A percentile compares a stretch with the other conserved stretches of the same genome.
These are phyloP conservation scores for Imleria badia DNA, from an alignment of 768 basidiomycete genomes.

Conservation along the genomic window DNA sequence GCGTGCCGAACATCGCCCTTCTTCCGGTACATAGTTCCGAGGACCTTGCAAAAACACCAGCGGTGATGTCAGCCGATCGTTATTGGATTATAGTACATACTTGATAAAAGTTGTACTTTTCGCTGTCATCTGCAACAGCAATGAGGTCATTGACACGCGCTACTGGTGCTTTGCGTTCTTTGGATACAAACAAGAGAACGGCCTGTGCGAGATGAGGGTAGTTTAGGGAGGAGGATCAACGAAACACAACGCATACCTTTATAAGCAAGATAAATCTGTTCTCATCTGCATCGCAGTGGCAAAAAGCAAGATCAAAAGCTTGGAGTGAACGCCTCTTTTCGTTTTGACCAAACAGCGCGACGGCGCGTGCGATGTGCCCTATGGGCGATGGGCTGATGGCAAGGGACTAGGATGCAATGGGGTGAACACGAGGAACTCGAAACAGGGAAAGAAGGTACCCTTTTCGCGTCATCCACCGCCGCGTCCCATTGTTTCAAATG, in stretches of 20 bases:
- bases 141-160: background rate
- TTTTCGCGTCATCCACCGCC: background rate
- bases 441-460: background rate
- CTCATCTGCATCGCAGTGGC: background rate
- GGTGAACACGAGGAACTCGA: background rate
- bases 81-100: background rate
- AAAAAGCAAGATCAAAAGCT: background rate
- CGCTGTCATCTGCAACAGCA: background rate
- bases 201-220: background rate
- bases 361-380: background rate
- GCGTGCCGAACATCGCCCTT: background rate
- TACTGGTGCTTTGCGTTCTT: background rate
- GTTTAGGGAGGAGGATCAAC: background rate
- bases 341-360: background rate
- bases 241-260: background rate
- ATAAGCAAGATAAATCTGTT: background rate
- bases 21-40: background rate
- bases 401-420: background rate
- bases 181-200: background rate
- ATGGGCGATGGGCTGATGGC: background rate
- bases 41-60: background rate
- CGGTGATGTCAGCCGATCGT: background rate
- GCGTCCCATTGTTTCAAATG: background rate
- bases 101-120: background rate
- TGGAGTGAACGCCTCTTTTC: background rate